phyloP scores from a whole-genome alignment of 768 basidiomycete genomes.

The Russula emetica region DNA sequence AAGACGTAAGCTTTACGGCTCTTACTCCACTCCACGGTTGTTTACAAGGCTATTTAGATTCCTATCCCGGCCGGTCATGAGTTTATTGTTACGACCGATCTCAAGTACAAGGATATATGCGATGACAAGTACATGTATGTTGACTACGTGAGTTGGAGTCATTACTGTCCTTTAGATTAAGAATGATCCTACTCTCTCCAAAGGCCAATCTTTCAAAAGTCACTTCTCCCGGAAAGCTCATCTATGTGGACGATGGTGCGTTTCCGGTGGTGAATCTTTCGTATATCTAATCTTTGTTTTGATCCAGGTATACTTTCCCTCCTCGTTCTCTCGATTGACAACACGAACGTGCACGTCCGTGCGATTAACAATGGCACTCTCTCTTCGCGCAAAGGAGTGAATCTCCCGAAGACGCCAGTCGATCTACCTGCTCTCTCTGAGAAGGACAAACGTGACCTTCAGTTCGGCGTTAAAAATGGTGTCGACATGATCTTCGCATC shows the following conservation, averaged over 20 bases:
- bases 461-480: slow-evolving; percentile 93
- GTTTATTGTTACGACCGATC: slow-evolving; percentile 84
- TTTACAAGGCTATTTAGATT: slow-evolving; percentile 45
- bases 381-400: slow-evolving; percentile 97
- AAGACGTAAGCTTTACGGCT: slow-evolving; percentile 53
- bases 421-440: slow-evolving; percentile 96
- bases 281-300: slow-evolving; percentile 2
- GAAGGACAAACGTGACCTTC: slow-evolving; percentile 94
- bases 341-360: slow-evolving; percentile 74
- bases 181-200: not conserved
- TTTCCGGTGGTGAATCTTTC: slow-evolving; percentile 5
- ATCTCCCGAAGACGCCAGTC: slow-evolving; percentile 95
- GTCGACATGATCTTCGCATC: slow-evolving; percentile 99
- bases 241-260: slow-evolving; percentile 94
- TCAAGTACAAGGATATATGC: slow-evolving; percentile 70
- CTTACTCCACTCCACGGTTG: slow-evolving; percentile 13
- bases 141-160: slow-evolving; percentile 72
- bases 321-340: slow-evolving; percentile 86
- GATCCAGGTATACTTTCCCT: slow-evolving; percentile 77
- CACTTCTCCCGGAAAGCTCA: slow-evolving; percentile 92
- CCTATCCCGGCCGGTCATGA: slow-evolving; percentile 88
- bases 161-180: not conserved
- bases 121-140: slow-evolving; percentile 85
- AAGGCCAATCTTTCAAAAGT: slow-evolving; percentile 92
- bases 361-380: slow-evolving; percentile 88